Evolutionary conservation across 805 yeast species (phyloP).

Genomic region (Cyberlindnera lachancei): DNA sequence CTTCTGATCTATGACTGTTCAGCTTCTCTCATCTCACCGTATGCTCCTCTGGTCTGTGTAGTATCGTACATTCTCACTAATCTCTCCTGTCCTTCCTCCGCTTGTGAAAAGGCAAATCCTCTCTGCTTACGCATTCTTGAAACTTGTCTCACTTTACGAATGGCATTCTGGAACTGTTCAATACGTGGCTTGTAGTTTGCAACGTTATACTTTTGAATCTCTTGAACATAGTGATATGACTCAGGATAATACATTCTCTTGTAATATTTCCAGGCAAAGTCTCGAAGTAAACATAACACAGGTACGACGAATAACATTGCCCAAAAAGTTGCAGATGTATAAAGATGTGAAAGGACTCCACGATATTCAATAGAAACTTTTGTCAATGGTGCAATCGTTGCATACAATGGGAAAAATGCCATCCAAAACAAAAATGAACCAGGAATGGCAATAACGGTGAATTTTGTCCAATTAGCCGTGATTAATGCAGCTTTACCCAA

Average conservation of each 20-base stretch:
- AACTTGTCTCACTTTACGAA: constrained; percentile 94
- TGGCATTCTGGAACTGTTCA: constrained; percentile 95
- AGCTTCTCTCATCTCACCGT: constrained; percentile 50
- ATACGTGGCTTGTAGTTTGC: constrained; percentile 93
- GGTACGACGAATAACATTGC: constrained; percentile 71
- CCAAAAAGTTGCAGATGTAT: constrained; percentile 80
- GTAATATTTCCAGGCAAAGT: constrained; percentile 89
- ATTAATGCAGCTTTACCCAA: constrained; percentile 92
- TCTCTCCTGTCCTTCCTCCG: constrained; percentile 88
- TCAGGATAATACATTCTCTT: constrained; percentile 90
- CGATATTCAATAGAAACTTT: constrained; percentile 77
- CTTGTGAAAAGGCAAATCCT: constrained; percentile 97
- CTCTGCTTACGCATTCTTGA: constrained; percentile 97
- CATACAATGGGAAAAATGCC: constrained; percentile 78
- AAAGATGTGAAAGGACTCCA: constrained; percentile 72
- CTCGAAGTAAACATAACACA: constrained; percentile 71
- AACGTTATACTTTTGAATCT: constrained; percentile 89
- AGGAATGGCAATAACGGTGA: constrained; percentile 85
- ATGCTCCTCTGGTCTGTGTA: constrained; percentile 72
- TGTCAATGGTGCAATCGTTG: constrained; percentile 74
- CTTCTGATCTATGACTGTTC: constrained; percentile 10
- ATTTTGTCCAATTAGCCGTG: constrained; percentile 92
- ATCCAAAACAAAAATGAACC: constrained; percentile 88
- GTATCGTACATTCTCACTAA: constrained; percentile 93
- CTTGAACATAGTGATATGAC: constrained; percentile 91